Evolutionary conservation across 1,284 basidiomycete genomes (phyloP), one percentile per base, ranked within the genome.

Genomic region (Ganoderma resinaceum): DNA sequence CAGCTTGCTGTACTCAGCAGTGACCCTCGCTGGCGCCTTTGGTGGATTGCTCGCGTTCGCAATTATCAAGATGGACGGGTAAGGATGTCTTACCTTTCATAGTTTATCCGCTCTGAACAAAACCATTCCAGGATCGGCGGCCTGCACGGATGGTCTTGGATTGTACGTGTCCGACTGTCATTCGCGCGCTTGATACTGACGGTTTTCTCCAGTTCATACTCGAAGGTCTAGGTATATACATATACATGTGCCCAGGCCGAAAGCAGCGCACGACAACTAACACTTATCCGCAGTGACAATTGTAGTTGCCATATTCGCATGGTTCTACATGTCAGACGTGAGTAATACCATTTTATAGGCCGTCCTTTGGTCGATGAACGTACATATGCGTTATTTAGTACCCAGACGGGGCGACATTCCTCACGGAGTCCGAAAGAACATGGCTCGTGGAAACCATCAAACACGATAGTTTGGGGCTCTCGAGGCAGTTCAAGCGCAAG

Each of bases 1-100:
- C n/a, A 60, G 86, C 11, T 78, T 83, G 26, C 88, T 89, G 80
- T 88, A 88, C 71, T 85, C 86, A 1, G 82, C 84, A 0, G 84
- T 87, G 31, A 87, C 87, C 0, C 78, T 89, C 23, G 85, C 88
- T 0, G 70, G 87, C 33, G 69, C 65, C 1, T 70, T 70, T 14
- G 67, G 67, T 29, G 67, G 67, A 1, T 23, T 69, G 9, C 64
- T 69, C 7, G 64, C 67, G 11, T 69, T 69, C 46, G 67, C 60
- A 0, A 66, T 59, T 18, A 61, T 61, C 43, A 66, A 66, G 60
- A 66, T 66, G 65, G n/a, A 66, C 7, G 65, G 65, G 65, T 66
- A 61, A 7, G 60, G 26, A 26, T 29, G 3, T 6, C 18, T 31
- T 23, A n/a, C 7, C 7, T 11, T 23, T 9, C 1, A 3, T 14